phyloP scores from a whole-genome alignment of 257 asterid species.

The Thymus mandschuricus region DNA sequence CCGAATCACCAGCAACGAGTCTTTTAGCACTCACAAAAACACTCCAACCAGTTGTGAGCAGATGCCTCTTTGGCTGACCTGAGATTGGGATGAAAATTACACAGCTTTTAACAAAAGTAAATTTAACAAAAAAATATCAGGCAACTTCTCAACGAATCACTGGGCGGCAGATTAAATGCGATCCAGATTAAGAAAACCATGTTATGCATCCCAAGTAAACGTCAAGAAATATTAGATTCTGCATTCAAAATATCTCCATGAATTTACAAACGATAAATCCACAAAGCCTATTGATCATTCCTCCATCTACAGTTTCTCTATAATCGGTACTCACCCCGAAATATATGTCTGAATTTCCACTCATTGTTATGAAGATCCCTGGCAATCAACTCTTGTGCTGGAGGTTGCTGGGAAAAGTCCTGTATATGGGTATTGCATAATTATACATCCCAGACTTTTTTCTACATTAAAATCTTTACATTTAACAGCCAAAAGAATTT shows the following conservation, averaged over 20 bases:
- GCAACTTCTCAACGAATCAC: no score
- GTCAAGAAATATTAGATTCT: no score
- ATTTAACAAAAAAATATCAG: no score
- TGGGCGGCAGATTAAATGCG: no score
- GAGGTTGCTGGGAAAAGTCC: constrained; percentile 84
- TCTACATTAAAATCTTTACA: not conserved
- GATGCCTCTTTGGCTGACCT: constrained; percentile 94
- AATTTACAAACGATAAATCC: no score
- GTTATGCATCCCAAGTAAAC: no score
- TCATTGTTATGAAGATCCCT: constrained; percentile 82
- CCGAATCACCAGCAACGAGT: constrained; percentile 86
- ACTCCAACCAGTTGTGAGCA: constrained; percentile 88
- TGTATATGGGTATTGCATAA: constrained; percentile 31
- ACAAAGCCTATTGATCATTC: not conserved
- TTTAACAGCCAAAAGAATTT: constrained; percentile 13
- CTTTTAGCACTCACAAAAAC: constrained; percentile 80
- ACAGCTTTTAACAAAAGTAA: not conserved
- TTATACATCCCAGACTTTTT: constrained; percentile 11
- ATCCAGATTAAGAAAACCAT: no score
- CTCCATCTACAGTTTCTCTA: not conserved
- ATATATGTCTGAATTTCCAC: constrained; percentile 88
- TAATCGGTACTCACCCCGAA: constrained; percentile 58
- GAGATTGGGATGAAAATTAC: constrained; percentile 23
- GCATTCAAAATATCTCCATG: not conserved
- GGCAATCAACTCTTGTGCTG: constrained; percentile 82